Evolutionary conservation across 108 stramenopile genomes (phyloP), one percentile per base, ranked within the genome.

Genomic region (Craspedostauros australis): DNA sequence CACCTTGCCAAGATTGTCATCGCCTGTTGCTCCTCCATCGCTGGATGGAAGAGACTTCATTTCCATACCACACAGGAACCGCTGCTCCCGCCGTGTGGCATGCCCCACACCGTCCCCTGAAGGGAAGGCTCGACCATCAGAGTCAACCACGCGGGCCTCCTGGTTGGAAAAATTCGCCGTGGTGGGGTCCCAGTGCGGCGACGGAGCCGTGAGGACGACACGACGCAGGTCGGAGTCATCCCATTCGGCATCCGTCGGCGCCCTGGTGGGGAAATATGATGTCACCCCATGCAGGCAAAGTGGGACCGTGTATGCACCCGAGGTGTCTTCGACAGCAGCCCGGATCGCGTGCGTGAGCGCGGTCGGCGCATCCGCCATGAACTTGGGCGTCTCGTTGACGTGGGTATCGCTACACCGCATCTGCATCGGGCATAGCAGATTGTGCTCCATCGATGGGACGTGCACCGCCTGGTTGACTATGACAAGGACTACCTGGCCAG

Each of bases 401-500:
- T 6, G 11, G 12, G 64, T 4, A 4, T 65, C 71, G 23, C 52
- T 53, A 20, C 66, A 64, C 1, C 71, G 1, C 25, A 72, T 11
- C 6, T 62, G 16, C 46, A 72, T 66, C n/a, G 71, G 71, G 2
- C 65, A 65, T n/a, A 68, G 24, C 18, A 73, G 31, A 25, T 73
- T 67, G 55, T 73, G 33, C 2, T 57, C 21, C 72, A 73, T 68
- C 2, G 37, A 12, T 5, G 66, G 72, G 2, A 68, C 46, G 37
- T 67, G 50, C 16, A 73, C n/a, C 1, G 72, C 72, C 26, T 73
- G 56, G 6, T 46, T 32, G 3, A 54, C 29, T 5, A 73, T 34
- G 28, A 73, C 23, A 7, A 68, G 41, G 36, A 44, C 42, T 7
- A 0, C 25, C 14, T 29, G 0, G 7, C 39, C 51, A 14, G 20